Evolutionary conservation across 768 basidiomycete genomes (phyloP).

Genomic region (Lyophyllum semitale): DNA sequence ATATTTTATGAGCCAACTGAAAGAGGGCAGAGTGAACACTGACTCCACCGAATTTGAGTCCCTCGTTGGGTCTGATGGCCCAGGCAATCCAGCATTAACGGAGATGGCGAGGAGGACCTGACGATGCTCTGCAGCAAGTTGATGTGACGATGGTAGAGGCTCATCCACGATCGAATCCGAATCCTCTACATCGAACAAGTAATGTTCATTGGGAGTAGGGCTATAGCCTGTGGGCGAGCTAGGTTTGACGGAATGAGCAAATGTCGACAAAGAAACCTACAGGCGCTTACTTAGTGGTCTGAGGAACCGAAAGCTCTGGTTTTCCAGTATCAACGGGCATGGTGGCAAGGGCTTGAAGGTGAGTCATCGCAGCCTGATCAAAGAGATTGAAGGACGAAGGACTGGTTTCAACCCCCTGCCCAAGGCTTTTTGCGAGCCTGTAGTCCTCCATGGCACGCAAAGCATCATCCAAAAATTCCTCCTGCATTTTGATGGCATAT

Average conservation of each 20-base stretch:
- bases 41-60: neutral
- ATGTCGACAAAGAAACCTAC: neutral
- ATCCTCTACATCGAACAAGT: neutral
- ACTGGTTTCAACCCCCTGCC: slow-evolving; percentile 32
- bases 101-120: slow-evolving; percentile 3
- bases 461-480: slow-evolving; percentile 31
- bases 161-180: neutral
- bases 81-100: slow-evolving; percentile 10
- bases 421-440: slow-evolving; percentile 43
- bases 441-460: slow-evolving; percentile 35
- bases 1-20: neutral
- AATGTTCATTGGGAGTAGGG: neutral
- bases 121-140: neutral
- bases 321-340: slow-evolving; percentile 18
- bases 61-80: slow-evolving; percentile 4
- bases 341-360: slow-evolving; percentile 42
- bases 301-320: neutral
- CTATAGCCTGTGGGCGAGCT: neutral
- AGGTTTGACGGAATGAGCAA: neutral
- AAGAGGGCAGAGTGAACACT: neutral
- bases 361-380: slow-evolving; percentile 41
- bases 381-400: slow-evolving; percentile 30
- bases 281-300: neutral
- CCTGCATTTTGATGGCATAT: slow-evolving; percentile 43
- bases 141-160: neutral